Base-by-base conservation (phyloP, 176 grass and related monocot species). In the Miscanthus lutarioriparius region DNA sequence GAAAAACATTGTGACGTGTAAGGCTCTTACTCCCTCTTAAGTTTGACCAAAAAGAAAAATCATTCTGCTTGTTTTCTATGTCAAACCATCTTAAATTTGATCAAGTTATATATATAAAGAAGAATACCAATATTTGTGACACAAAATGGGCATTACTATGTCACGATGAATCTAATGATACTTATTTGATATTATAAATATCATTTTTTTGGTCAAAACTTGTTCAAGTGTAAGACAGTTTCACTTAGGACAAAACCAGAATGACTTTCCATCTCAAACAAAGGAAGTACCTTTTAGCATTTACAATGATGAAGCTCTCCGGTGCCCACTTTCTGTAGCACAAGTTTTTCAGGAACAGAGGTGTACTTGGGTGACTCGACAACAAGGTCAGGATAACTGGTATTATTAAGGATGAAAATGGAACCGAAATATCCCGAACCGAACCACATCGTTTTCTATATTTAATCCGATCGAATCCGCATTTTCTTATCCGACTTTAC, bases 321-420 rank as follows among this genome's bases (percentile, higher is more conserved):
- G 93, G 58, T 27, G 91, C 91, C 94, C 94, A 96, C 72, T 96
- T 96, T 63, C 91, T 66, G 66, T 91, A 96, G 84, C 91, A 91
- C 64, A 96, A 10, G 61, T 72, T 82, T 72, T 87, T 82, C 12
- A 96, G 30, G 23, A 91, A 67, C 9, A 4, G 16, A 10, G 91
- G 87, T 17, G 71, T 91, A 11, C 44, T 76, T 5, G 23, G n/a
- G 82, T 91, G 94, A 4, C 87, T 91, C 36, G 91, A 82, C 56
- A 96, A 72, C 43, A 96, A 76, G 36, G 94, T 96, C 30, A 96
- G 80, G 16, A 96, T 83, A 80, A 96, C 91, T 0, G 94, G 94
- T 78, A 91, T 65, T 36, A 96, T 36, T 13, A n/a, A n/a, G n/a
- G n/a, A n/a, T n/a, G n/a, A n/a, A n/a, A n/a, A n/a, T n/a, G n/a